Percentiles rank a stretch among this genome's conserved stretches.
phyloP scores from a whole-genome alignment of 768 basidiomycete species.

The Lepiota venenata region DNA sequence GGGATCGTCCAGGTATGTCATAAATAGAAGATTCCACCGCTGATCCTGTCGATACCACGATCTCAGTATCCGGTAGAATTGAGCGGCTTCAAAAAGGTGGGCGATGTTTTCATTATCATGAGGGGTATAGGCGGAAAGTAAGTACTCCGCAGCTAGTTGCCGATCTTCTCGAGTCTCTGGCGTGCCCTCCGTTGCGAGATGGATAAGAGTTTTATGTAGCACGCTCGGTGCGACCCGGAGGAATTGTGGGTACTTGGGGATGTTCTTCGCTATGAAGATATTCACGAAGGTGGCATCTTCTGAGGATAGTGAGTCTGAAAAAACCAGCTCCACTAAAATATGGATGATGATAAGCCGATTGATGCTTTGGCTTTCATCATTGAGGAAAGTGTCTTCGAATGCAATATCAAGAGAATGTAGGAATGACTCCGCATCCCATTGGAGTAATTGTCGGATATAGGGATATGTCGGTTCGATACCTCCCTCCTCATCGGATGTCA shows the following conservation, averaged over 20 bases:
- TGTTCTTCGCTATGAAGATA: constrained; percentile 95
- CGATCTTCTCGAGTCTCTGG: constrained; percentile 85
- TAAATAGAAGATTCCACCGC: constrained; percentile 71
- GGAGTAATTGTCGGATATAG: constrained; percentile 78
- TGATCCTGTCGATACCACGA: constrained; percentile 73
- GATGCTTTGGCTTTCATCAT: constrained; percentile 63
- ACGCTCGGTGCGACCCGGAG: constrained; percentile 63
- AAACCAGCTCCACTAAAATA: constrained; percentile 77
- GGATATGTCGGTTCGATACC: constrained; percentile 85
- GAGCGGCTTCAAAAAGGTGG: constrained; percentile 70
- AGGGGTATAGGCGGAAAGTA: constrained; percentile 89
- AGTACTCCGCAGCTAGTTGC: constrained; percentile 90
- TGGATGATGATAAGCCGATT: constrained; percentile 82
- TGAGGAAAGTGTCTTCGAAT: constrained; percentile 90
- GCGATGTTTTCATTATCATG: constrained; percentile 69
- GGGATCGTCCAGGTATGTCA: constrained; percentile 73
- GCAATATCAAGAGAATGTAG: constrained; percentile 92
- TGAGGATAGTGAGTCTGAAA: constrained; percentile 48
- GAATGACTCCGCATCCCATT: constrained; percentile 91
- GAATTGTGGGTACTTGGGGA: constrained; percentile 94
- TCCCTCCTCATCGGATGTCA: constrained; percentile 74
- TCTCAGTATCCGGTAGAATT: constrained; percentile 90
- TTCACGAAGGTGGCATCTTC: constrained; percentile 80
- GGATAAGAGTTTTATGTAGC: constrained; percentile 73
- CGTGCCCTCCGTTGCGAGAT: constrained; percentile 75